Percentiles rank a stretch among this genome's conserved stretches.
phyloP scores from a whole-genome alignment of 192 early-diverging fungal species.

The Podila epigama region DNA sequence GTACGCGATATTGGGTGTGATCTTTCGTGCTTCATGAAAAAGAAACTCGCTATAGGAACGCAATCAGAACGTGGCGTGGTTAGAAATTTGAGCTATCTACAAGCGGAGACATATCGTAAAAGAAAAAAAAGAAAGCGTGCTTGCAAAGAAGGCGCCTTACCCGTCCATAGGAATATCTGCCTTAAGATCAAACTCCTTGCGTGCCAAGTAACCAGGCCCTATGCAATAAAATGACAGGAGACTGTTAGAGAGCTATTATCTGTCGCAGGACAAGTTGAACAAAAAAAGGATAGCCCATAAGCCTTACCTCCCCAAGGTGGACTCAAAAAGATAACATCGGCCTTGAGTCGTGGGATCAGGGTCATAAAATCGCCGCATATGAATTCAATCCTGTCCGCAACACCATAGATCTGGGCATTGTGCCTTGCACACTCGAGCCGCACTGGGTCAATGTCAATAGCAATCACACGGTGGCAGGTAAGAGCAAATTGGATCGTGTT shows the following conservation, averaged over 20 bases:
- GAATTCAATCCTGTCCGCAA: constrained; percentile 91
- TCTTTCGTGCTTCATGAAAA: constrained; percentile 64
- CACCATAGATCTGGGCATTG: constrained; percentile 92
- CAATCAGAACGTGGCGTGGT: too few species aligned
- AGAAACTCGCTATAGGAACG: constrained; percentile 68
- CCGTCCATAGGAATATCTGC: constrained; percentile 79
- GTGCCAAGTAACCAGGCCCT: constrained; percentile 75
- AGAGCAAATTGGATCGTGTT: constrained; percentile 97
- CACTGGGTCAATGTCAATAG: constrained; percentile 88
- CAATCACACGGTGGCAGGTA: constrained; percentile 87
- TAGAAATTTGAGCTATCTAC: too few species aligned
- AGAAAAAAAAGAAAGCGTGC: background rate
- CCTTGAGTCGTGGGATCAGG: constrained; percentile 73
- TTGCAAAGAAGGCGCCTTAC: constrained; percentile 42
- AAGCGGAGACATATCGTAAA: background rate
- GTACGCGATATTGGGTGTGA: constrained; percentile 81
- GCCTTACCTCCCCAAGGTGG: constrained; percentile 91
- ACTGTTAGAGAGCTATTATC: background rate
- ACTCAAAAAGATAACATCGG: constrained; percentile 92
- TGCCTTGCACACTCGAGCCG: constrained; percentile 81
- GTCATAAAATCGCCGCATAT: constrained; percentile 89
- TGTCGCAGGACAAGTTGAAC: background rate
- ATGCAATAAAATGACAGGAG: background rate
- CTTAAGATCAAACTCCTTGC: constrained; percentile 69
- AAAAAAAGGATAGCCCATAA: background rate